Evolutionary conservation across 139 green algal species (phyloP), one percentile per base, ranked within the genome.

Genomic region (Tetradesmus obliquus): DNA sequence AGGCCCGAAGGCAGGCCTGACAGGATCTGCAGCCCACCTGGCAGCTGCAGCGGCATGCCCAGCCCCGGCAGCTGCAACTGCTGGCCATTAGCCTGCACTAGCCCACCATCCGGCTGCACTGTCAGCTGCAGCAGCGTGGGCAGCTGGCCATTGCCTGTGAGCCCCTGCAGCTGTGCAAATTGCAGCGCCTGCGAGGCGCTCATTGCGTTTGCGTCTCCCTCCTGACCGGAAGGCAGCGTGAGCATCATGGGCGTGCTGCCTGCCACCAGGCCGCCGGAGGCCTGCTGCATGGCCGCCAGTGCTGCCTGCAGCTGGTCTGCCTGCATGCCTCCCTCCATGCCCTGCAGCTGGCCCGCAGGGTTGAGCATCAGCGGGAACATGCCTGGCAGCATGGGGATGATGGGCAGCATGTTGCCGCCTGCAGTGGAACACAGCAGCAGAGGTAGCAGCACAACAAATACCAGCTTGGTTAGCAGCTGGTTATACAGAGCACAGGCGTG

Each of bases 21-120:
- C 20, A 90, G 86, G 60, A 90, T 84, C 86, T 90, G 86, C 71
- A 90, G 86, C 12, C 71, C 86, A 13, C 86, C 86, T n/a, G 86
- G 86, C 53, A 90, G 86, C 82, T 87, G 82, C 71, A 90, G 76
- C 17, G 76, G 86, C 86, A 90, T 90, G 51, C 57, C 57, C 55
- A 81, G 54, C 86, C 79, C 71, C 6, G 86, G 86, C 69, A 90
- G 71, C 71, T 83, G 69, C 86, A 90, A 6, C 8, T 71, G 86
- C 71, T 90, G 86, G 4, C 86, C 86, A 24, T 90, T 90, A 8
- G 66, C 66, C 15, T 82, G 57, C 86, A 84, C 4, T 53, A 74
- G 53, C 60, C 80, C 51, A 5, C 86, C 86, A 55, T 90, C 86
- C 17, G 82, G 82, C 82, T 87, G 82, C n/a, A 81, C 55, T 15